A percentile compares a stretch with the other conserved stretches of the same genome.
phyloP scores from a whole-genome alignment of 139 green algal genomes.

The Coelastrella sp. region DNA sequence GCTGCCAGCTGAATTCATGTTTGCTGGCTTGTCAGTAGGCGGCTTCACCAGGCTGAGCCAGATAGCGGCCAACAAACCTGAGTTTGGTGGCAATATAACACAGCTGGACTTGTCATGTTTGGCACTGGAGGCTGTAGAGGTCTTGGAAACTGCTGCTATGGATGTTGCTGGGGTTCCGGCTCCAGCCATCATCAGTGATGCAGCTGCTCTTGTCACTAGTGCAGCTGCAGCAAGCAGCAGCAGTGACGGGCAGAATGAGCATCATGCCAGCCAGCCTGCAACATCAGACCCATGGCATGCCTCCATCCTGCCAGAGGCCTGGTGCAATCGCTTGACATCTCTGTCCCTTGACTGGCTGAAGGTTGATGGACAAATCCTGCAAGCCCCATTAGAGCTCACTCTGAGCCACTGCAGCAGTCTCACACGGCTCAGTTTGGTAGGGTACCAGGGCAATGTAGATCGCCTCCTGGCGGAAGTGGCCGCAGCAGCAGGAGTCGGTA shows the following conservation, averaged over 20 bases:
- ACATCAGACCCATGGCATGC: no score
- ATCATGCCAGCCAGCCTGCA: background rate
- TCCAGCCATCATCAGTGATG: background rate
- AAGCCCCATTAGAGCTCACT: background rate
- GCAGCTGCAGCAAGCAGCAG: slow-evolving; percentile 21
- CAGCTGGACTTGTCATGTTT: slow-evolving; percentile 21
- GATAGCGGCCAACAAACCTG: background rate
- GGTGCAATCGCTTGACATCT: background rate
- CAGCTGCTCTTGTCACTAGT: background rate
- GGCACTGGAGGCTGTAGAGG: background rate
- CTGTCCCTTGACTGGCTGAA: slow-evolving; percentile 45
- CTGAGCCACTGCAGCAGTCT: slow-evolving; percentile 12
- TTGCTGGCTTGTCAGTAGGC: slow-evolving; percentile 27
- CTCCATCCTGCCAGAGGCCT: background rate
- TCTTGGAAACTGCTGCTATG: background rate
- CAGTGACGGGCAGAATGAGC: background rate
- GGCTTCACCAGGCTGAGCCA: slow-evolving; percentile 13
- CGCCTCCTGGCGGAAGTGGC: slow-evolving; percentile 12
- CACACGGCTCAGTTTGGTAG: slow-evolving; percentile 10
- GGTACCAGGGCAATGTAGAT: slow-evolving; percentile 34
- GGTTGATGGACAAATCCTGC: slow-evolving; percentile 3
- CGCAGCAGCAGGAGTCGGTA: background rate
- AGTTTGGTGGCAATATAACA: background rate
- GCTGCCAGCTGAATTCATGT: slow-evolving; percentile 42
- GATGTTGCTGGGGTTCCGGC: slow-evolving; percentile 4